Evolutionary conservation across 176 grass and related monocot species (phyloP).

Genomic region (Oryza meyeriana): DNA sequence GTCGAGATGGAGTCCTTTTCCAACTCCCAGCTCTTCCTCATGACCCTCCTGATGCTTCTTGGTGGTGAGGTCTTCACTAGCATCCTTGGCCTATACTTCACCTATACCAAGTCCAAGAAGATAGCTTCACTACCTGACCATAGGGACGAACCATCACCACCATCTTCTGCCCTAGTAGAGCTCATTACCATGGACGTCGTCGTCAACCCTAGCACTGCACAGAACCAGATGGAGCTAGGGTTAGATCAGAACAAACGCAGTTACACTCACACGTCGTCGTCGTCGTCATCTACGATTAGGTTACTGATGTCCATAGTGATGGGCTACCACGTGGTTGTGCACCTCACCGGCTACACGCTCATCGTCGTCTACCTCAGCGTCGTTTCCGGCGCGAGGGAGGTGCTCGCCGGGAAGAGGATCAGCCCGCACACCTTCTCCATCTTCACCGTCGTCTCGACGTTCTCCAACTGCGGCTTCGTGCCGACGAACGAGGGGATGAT

Average conservation of each 20-base stretch:
- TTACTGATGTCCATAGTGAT: constrained; percentile 35
- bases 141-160: background rate
- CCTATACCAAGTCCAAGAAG: constrained; percentile 22
- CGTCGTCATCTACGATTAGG: background rate
- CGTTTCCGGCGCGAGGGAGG: constrained; percentile 15
- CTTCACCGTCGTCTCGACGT: constrained; percentile 67
- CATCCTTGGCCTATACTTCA: constrained; percentile 58
- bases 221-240: constrained; percentile 37
- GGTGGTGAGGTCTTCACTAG: constrained; percentile 72
- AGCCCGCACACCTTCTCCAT: constrained; percentile 49
- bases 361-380: constrained; percentile 47
- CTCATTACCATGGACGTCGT: background rate
- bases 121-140: background rate
- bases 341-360: constrained; percentile 46
- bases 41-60: constrained; percentile 65
- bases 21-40: constrained; percentile 57
- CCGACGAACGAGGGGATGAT: constrained; percentile 75
- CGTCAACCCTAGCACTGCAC: background rate
- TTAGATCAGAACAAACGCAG: background rate
- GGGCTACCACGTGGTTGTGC: constrained; percentile 46
- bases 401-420: constrained; percentile 57
- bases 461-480: constrained; percentile 74
- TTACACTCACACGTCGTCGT: background rate
- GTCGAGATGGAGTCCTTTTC: constrained; percentile 72
- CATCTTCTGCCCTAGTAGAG: constrained; percentile 26